Conservation (phyloP, 768 basidiomycete species). For the Phallus indusiatus region DNA sequence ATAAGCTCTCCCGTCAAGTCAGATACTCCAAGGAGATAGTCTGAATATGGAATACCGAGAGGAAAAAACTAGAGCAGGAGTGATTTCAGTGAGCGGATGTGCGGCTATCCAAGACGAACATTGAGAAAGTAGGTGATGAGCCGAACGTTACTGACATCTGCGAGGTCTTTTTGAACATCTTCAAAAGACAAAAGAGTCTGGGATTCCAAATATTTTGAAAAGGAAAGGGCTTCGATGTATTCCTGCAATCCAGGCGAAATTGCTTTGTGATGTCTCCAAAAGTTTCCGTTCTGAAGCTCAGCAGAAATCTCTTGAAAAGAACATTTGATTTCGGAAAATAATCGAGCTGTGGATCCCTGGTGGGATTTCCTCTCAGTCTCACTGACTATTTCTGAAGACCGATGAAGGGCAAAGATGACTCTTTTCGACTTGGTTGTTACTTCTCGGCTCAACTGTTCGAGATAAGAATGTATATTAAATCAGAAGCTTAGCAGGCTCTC, state of each 20-base stretch:
- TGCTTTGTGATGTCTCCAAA: conserved; percentile 70
- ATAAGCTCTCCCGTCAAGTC: conserved; percentile 97
- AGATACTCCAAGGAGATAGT: conserved; percentile 87
- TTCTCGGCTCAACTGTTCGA: conserved; percentile 64
- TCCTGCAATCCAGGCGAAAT: conserved; percentile 84
- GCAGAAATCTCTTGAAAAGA: conserved; percentile 53
- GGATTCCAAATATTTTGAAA: conserved; percentile 75
- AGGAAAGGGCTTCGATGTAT: conserved; percentile 89
- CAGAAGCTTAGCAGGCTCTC: conserved; percentile 7
- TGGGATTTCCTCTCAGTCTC: conserved; percentile 18
- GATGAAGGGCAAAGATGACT: conserved; percentile 86
- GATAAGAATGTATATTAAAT: not conserved
- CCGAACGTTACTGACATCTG: conserved; percentile 48
- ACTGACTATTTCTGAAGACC: conserved; percentile 37
- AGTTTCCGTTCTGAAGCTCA: conserved; percentile 58
- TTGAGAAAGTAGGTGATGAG: conserved; percentile 29
- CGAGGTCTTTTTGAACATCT: conserved; percentile 57
- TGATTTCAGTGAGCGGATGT: not conserved
- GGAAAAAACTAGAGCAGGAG: conserved; percentile 53
- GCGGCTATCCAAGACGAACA: too few relatives aligned
- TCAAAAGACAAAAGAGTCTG: conserved; percentile 55
- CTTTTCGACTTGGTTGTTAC: conserved; percentile 89
- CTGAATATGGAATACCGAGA: conserved; percentile 51
- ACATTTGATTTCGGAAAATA: conserved; percentile 51
- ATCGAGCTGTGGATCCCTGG: conserved; percentile 16